Evolutionary conservation across 208 protist species (phyloP), one percentile per base, ranked within the genome.

Genomic region (Acanthamoeba quina): DNA sequence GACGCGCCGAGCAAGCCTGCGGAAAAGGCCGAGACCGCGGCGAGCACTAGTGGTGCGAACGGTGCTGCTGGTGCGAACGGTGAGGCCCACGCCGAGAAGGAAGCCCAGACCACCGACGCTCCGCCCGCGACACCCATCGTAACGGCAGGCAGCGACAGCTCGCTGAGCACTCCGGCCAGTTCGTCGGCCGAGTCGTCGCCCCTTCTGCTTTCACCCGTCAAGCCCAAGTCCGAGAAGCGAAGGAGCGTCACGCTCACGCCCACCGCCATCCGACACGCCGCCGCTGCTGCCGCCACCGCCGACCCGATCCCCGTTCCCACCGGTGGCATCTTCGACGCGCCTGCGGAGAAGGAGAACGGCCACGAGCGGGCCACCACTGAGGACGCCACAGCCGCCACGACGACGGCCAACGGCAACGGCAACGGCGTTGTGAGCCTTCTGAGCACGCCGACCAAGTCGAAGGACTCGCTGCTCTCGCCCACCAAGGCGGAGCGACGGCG

Each of bases 161-260:
- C 17, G 1, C 52, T 56, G 52, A 56, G 52, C 52, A 70, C 64
- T n/a, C 64, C 64, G 24, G 64, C 2, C 60, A 66, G 26, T 11
- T 29, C 60, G 60, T 26, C 64, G 26, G 29, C 6, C 56, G 21
- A 60, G 56, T 24, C 56, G 64, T 70, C 64, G 34, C 15, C 64
- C 29, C 6, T 7, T 0, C 21, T 64, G 58, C 58, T 64, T 24
- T 64, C 58, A 24, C 58, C 58, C 21, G 58, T 64, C 58, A 64
- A 64, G 58, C 11, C 58, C 24, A 64, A 64, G 58, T n/a, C 58
- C 21, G 29, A 37, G n/a, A 70, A 70, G 29, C 64, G 64, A 19
- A 26, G 64, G 64, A 70, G 64, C 64, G 64, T 70, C n/a, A 70
- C 64, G 7, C 64, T 70, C 64, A 70, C 64, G 64, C 64, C 64